A percentile compares a stretch with the other conserved stretches of the same genome.
Conservation (phyloP, 768 basidiomycete genomes). For the Auricularia auricula-judae region DNA sequence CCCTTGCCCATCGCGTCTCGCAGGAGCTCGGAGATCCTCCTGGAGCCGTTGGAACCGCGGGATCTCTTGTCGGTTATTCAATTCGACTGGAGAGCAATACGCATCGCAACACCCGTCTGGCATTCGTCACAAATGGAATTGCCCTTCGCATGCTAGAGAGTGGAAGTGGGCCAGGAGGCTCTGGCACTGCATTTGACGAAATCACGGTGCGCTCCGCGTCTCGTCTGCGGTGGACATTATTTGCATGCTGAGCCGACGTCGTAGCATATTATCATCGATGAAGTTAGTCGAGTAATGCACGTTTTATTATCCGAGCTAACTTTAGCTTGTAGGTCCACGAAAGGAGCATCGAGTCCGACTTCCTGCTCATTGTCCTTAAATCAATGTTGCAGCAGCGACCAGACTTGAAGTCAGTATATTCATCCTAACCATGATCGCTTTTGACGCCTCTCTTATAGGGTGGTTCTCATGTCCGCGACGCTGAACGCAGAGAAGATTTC, state of each 20-base stretch:
- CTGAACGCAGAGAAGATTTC: slow-evolving; percentile 87
- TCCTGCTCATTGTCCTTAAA: slow-evolving; percentile 87
- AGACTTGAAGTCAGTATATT: slow-evolving; percentile 61
- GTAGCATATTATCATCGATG: slow-evolving; percentile 91
- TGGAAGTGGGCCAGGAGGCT: slow-evolving; percentile 55
- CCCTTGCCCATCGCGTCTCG: slow-evolving; percentile 90
- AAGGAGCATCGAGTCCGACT: slow-evolving; percentile 94
- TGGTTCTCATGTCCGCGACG: slow-evolving; percentile 95
- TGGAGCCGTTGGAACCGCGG: slow-evolving; percentile 61
- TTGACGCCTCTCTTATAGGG: slow-evolving; percentile 29
- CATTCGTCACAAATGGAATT: slow-evolving; percentile 90
- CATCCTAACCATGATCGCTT: background rate
- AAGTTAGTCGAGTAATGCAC: slow-evolving; percentile 34
- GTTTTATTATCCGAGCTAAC: background rate
- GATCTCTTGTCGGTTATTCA: slow-evolving; percentile 86
- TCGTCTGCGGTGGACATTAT: background rate
- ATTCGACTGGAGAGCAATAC: slow-evolving; percentile 87
- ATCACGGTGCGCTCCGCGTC: slow-evolving; percentile 56
- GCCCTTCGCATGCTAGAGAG: slow-evolving; percentile 95
- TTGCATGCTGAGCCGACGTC: no score
- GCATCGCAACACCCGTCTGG: slow-evolving; percentile 62
- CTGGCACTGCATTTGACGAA: slow-evolving; percentile 81
- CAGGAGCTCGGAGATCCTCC: slow-evolving; percentile 81
- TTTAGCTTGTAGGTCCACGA: slow-evolving; percentile 64
- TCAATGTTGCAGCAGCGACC: slow-evolving; percentile 63